Percentiles rank a stretch among this genome's conserved stretches.
Evolutionary conservation across 345 rosid genomes (phyloP).

Genomic region (Euphorbia peplus): DNA sequence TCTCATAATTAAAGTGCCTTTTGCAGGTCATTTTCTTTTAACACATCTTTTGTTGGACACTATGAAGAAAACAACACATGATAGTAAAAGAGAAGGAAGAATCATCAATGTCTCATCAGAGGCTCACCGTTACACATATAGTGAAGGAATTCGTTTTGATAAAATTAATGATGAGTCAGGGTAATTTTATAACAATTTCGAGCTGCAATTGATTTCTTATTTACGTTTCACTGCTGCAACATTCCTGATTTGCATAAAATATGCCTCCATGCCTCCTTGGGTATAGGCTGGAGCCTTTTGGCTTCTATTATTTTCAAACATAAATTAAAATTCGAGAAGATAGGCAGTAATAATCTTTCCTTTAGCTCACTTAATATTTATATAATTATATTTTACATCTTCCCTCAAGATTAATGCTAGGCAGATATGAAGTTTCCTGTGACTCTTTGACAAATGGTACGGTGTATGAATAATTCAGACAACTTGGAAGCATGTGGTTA

Average conservation of each 20-base stretch:
- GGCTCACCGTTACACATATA: conserved; percentile 33
- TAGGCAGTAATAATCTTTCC: not conserved
- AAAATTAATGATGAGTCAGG: conserved; percentile 37
- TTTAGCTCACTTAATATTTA: not conserved
- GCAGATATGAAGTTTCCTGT: not conserved
- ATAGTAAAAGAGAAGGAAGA: conserved; percentile 41
- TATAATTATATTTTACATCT: not conserved
- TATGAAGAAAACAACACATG: conserved; percentile 40
- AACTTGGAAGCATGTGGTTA: not conserved
- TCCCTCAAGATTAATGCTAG: not conserved
- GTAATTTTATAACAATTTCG: not conserved
- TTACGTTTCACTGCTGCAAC: not conserved
- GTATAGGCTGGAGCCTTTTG: not conserved
- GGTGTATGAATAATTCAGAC: not conserved
- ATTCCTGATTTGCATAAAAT: not conserved
- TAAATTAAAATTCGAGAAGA: not conserved
- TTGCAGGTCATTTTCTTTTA: conserved; percentile 55
- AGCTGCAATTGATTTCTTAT: not conserved
- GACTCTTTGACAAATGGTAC: not conserved
- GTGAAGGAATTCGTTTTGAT: conserved; percentile 44
- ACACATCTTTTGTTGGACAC: conserved; percentile 42
- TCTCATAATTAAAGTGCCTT: not conserved
- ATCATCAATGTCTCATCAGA: conserved; percentile 44
- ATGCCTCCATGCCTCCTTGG: not conserved
- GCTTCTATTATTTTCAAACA: not conserved